A percentile compares a stretch with the other conserved stretches of the same genome.
phyloP scores from a whole-genome alignment of 768 basidiomycete genomes.

The Pleurotus citrinopileatus region DNA sequence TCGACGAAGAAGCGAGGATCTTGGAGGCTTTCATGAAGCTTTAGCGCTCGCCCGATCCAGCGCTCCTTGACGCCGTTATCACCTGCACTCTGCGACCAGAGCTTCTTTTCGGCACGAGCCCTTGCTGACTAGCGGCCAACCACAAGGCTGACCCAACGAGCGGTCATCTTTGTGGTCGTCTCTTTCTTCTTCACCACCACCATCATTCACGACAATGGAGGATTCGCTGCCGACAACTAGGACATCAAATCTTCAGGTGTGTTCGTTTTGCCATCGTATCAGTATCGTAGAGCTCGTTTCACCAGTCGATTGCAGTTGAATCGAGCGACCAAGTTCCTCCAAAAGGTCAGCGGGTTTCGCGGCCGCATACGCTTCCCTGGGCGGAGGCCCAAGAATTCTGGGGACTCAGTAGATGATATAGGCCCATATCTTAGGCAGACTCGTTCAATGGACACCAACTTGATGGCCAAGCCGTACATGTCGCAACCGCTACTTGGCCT shows the following conservation, averaged over 20 bases:
- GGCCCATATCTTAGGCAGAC: constrained; percentile 24
- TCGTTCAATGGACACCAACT: constrained; percentile 28
- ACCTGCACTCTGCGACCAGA: too few species aligned
- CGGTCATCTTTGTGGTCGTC: too few species aligned
- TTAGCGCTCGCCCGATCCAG: too few species aligned
- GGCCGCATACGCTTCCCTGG: constrained; percentile 29
- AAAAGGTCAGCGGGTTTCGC: constrained; percentile 36
- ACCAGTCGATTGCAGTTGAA: constrained; percentile 12
- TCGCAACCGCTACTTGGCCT: constrained; percentile 39
- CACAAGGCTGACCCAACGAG: not conserved
- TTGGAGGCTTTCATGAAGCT: too few species aligned
- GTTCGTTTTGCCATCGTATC: not conserved
- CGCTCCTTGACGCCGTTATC: too few species aligned
- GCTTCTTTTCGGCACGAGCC: too few species aligned
- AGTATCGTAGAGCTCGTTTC: not conserved
- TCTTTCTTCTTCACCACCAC: too few species aligned
- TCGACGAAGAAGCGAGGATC: too few species aligned
- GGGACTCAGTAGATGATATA: constrained; percentile 17
- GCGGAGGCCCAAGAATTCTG: constrained; percentile 24
- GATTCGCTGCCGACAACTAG: not conserved
- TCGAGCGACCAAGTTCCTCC: constrained; percentile 32
- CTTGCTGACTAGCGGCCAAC: too few species aligned
- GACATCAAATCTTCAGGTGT: not conserved
- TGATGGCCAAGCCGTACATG: constrained; percentile 39
- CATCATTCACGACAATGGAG: not conserved